phyloP scores from a whole-genome alignment of 1,139 yeast genomes.

The Magnusiomyces magnusii region DNA sequence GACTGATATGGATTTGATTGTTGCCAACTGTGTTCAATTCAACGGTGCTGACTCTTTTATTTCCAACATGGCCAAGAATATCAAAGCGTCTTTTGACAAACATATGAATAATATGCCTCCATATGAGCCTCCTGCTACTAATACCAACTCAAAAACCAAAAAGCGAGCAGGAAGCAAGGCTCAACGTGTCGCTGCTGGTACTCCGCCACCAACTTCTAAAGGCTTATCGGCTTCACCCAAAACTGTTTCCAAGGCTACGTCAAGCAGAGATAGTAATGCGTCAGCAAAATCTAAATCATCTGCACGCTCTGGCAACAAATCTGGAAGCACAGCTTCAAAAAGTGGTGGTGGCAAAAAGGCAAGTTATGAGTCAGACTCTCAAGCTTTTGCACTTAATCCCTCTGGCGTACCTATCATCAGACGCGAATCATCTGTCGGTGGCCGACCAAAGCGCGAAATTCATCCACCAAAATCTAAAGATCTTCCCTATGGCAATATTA shows the following conservation, averaged over 20 bases:
- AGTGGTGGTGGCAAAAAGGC: constrained; percentile 2
- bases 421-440: constrained; percentile 53
- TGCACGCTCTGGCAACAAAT: constrained; percentile 12
- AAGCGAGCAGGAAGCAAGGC: constrained; percentile 23
- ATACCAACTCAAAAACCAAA: constrained; percentile 23
- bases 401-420: constrained; percentile 51
- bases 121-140: constrained; percentile 45
- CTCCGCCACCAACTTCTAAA: constrained; percentile 10
- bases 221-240: background rate
- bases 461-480: constrained; percentile 97
- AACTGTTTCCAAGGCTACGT: background rate
- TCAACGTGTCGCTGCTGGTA: constrained; percentile 26
- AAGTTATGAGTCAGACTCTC: constrained; percentile 23
- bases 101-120: constrained; percentile 92
- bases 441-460: constrained; percentile 89
- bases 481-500: constrained; percentile 66
- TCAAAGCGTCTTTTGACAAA: constrained; percentile 88
- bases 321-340: constrained; percentile 7
- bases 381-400: constrained; percentile 34
- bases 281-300: background rate
- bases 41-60: constrained; percentile 81
- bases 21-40: constrained; percentile 69
- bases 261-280: background rate
- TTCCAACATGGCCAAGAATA: constrained; percentile 82
- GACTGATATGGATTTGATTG: constrained; percentile 81